A percentile compares a stretch with the other conserved stretches of the same genome.
Conservation (phyloP, 306 rosid species). For the Prunus fruticosa region DNA sequence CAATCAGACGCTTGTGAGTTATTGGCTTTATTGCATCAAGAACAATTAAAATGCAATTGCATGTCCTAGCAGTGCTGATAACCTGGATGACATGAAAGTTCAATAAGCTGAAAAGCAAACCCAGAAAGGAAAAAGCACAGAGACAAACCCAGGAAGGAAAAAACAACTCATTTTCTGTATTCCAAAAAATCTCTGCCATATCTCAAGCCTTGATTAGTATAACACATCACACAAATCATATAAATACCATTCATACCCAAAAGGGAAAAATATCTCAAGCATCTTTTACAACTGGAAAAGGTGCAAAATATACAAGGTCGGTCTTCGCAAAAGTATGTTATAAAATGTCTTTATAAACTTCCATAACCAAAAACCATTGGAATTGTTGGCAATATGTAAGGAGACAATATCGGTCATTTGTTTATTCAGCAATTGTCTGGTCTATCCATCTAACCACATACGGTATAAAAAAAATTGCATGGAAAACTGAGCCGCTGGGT, state of each 20-base stretch:
- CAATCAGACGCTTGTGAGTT: conserved; percentile 93
- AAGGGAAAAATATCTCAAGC: not conserved
- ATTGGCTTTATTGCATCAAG: conserved; percentile 99
- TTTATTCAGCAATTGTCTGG: not conserved
- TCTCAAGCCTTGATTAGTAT: not conserved
- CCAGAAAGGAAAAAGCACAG: not conserved
- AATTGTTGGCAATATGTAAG: not conserved
- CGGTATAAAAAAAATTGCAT: not conserved
- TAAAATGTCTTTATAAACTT: not conserved
- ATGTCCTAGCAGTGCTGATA: conserved; percentile 98
- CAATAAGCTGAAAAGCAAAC: conserved; percentile 18
- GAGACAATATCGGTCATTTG: not conserved
- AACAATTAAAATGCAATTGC: conserved; percentile 94
- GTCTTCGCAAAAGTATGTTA: not conserved
- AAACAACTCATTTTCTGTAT: not conserved
- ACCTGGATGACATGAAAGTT: conserved; percentile 57
- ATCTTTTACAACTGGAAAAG: not conserved
- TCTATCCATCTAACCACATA: not conserved
- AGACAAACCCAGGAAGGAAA: not conserved
- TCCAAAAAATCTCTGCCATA: not conserved
- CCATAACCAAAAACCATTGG: not conserved
- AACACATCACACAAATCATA: not conserved
- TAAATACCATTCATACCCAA: not conserved
- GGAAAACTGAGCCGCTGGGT: not conserved
- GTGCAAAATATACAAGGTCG: not conserved